Evolutionary conservation across 345 rosid species (phyloP).

Genomic region (Populus nigra): DNA sequence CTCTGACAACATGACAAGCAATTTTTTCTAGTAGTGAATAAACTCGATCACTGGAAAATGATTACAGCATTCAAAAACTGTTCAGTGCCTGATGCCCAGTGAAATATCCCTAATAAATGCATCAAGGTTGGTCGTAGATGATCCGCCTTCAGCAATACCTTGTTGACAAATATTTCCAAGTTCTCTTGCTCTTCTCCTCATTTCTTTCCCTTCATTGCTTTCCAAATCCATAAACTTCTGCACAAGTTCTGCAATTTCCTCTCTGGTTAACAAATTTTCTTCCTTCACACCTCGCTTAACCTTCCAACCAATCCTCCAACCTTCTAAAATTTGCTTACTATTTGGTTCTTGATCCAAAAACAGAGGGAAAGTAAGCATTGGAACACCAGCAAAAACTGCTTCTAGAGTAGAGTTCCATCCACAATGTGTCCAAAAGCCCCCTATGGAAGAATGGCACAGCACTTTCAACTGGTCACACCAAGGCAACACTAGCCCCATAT

Average conservation of each 20-base stretch:
- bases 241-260: constrained; percentile 6
- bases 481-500: constrained; percentile 24
- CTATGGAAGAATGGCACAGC: constrained; percentile 44
- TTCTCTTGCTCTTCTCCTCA: background rate
- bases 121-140: constrained; percentile 9
- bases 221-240: constrained; percentile 10
- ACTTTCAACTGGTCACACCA: constrained; percentile 66
- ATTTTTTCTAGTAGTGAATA: too few relatives aligned
- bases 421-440: constrained; percentile 69
- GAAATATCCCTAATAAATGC: constrained; percentile 5
- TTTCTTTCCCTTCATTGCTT: constrained; percentile 2
- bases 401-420: constrained; percentile 64
- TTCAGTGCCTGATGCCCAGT: background rate
- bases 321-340: constrained; percentile 49
- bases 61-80: too few relatives aligned
- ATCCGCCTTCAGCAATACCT: constrained; percentile 1
- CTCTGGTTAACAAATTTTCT: background rate
- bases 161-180: background rate
- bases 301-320: constrained; percentile 55
- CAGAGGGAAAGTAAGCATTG: constrained; percentile 51
- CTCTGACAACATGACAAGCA: too few relatives aligned
- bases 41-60: too few relatives aligned
- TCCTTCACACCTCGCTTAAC: constrained; percentile 1
- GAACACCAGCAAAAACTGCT: constrained; percentile 44
- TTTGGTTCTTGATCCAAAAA: constrained; percentile 47